A percentile compares a stretch with the other conserved stretches of the same genome.
Evolutionary conservation across 2,329 filamentous ascomycete species (phyloP).

Genomic region (Xylaria sp.): DNA sequence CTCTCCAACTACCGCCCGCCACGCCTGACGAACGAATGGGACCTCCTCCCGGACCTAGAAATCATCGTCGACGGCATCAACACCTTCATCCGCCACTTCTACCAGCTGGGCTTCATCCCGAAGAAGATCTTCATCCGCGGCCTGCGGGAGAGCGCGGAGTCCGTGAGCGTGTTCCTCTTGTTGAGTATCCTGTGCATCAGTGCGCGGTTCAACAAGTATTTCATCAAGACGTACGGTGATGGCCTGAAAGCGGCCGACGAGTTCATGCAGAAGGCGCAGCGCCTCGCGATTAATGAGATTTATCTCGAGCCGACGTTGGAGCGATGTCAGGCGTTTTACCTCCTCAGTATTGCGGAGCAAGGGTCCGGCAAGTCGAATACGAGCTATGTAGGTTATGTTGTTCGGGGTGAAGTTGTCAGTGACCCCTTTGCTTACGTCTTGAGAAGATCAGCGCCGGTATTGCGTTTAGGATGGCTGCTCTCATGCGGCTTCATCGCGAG

Average conservation of each 20-base stretch:
- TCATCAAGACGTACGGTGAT: slow-evolving; percentile 45
- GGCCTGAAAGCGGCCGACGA: slow-evolving; percentile 47
- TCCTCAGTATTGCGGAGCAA: slow-evolving; percentile 55
- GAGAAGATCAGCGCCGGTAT: slow-evolving; percentile 51
- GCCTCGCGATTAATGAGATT: slow-evolving; percentile 44
- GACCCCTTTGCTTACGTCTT: slow-evolving; percentile 18
- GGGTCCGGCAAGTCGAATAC: slow-evolving; percentile 48
- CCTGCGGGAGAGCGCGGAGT: slow-evolving; percentile 42
- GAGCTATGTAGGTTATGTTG: slow-evolving; percentile 44
- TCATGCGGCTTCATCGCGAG: slow-evolving; percentile 52
- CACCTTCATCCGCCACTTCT: slow-evolving; percentile 51
- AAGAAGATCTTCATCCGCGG: slow-evolving; percentile 46
- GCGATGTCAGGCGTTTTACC: slow-evolving; percentile 53
- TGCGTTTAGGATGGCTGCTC: slow-evolving; percentile 49
- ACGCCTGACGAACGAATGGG: slow-evolving; percentile 42
- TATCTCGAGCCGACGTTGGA: slow-evolving; percentile 50
- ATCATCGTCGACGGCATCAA: slow-evolving; percentile 49
- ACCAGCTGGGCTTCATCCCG: slow-evolving; percentile 55
- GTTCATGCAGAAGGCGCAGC: slow-evolving; percentile 48
- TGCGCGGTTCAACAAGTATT: slow-evolving; percentile 46
- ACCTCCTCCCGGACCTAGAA: slow-evolving; percentile 43
- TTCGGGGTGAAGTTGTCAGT: neutral
- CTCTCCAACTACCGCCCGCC: slow-evolving; percentile 32
- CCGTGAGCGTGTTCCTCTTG: slow-evolving; percentile 51
- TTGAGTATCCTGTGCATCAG: slow-evolving; percentile 53